Base-by-base conservation (phyloP, 2,329 filamentous ascomycete genomes). In the Neonectria magnoliae region DNA sequence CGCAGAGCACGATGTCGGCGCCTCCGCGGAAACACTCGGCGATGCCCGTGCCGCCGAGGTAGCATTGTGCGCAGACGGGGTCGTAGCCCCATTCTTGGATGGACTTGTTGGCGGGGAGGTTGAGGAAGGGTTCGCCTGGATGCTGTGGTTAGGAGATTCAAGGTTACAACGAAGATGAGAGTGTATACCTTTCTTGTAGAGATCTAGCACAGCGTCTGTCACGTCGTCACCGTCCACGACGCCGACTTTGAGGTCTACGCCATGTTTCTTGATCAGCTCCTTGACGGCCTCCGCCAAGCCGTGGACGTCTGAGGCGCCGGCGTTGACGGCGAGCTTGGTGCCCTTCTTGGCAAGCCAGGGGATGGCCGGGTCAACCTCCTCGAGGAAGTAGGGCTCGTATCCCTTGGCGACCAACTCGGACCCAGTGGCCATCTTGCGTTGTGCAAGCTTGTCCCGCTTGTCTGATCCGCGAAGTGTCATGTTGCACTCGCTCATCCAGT, bases 1-100 rank as follows among this genome's bases (percentile, higher is more conserved):
- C 82, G 62, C 81, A 84, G 14, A 84, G 78, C 52, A 84, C 75
- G 20, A 84, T 81, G 57, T 83, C 80, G 5, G 81, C 82, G 0
- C 81, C 81, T 5, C 58, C 68, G 11, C 75, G 73, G 9, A 84
- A 73, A 3, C 76, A 82, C 47, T 74, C 76, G 14, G 79, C 76
- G 41, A 85, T 84, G 9, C 78, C 82, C 14, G 81, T 75, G 20
- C 81, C 82, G 3, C 86, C 85, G 2, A 85, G 79, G 64, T 86
- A 86, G 29, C 79, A 84, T 42, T 75, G 73, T 0, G 73, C 72
- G 22, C 65, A 75, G 18, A 75, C 60, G 7, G 71, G 70, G 25
- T 75, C 72, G 42, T 63, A 69, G 6, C 68, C 71, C 72, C 73
- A 75, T 53, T 74, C 68, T 13, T 72, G 62, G 27, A 75, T 74